Percentiles rank a stretch among this genome's conserved stretches.
Evolutionary conservation across 2,329 filamentous ascomycete species (phyloP).

Genomic region (Colletotrichum phormii): DNA sequence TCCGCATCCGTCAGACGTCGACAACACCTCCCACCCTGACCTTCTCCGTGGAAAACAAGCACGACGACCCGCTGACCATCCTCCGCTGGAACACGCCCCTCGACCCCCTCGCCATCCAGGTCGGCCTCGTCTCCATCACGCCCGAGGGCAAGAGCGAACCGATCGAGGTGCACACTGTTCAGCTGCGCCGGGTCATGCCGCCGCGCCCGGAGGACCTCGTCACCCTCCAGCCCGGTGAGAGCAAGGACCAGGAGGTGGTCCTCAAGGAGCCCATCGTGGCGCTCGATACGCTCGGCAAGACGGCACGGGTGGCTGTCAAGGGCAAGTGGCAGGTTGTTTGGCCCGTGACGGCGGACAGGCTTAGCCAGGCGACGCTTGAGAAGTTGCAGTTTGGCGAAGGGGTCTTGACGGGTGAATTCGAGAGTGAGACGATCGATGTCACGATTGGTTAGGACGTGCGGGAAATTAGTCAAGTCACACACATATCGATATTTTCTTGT

Average conservation of each 20-base stretch:
- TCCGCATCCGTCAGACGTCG: conserved; percentile 49
- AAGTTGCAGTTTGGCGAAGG: conserved; percentile 35
- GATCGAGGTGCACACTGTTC: conserved; percentile 50
- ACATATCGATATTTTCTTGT: background rate
- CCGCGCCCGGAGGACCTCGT: conserved; percentile 51
- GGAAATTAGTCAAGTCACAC: background rate
- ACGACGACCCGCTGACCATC: conserved; percentile 51
- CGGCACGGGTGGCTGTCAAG: conserved; percentile 47
- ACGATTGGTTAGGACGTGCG: background rate
- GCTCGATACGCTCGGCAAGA: conserved; percentile 46
- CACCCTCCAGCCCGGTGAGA: conserved; percentile 52
- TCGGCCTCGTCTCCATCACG: conserved; percentile 55
- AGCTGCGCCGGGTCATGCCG: conserved; percentile 55
- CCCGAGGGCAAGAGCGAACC: conserved; percentile 47
- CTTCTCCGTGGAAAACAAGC: conserved; percentile 54
- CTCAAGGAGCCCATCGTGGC: conserved; percentile 52
- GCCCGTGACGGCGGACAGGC: conserved; percentile 39
- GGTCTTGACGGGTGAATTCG: conserved; percentile 32
- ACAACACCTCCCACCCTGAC: conserved; percentile 50
- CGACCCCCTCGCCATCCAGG: conserved; percentile 53
- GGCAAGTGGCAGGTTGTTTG: conserved; percentile 55
- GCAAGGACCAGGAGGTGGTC: conserved; percentile 47
- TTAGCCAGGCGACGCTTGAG: conserved; percentile 30
- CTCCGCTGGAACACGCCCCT: conserved; percentile 58
- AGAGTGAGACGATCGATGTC: conserved; percentile 30